Evolutionary conservation across 805 yeast genomes (phyloP), one percentile per base, ranked within the genome.

Genomic region (Blastobotrys peoriensis): DNA sequence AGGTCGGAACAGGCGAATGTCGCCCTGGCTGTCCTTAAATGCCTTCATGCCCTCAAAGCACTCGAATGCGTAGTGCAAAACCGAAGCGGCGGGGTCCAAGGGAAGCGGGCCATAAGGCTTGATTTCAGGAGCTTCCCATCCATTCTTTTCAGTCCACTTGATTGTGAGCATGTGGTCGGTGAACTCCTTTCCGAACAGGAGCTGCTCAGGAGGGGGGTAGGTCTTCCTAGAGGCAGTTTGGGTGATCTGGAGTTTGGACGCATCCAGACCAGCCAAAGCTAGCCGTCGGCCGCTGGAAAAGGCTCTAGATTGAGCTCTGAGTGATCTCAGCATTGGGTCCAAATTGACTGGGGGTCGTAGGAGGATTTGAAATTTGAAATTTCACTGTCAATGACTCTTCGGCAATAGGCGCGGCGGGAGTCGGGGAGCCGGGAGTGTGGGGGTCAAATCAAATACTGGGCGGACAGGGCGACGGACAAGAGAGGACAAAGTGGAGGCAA

Each of bases 11-110:
- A 91, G 73, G 59, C 96, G 76, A 61, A 88, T 66, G 50, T 81
- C 65, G 50, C 83, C 84, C 36, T 58, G 38, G 18, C 46, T 55
- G 45, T 78, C 79, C 53, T 72, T 68, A 75, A 89, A 91, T 10
- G 97, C 97, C 72, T 91, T 91, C 70, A 91, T 73, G 54, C 98
- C 98, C 71, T 91, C 98, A 55, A 91, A 93, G 48, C 91, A 76
- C 66, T 87, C 96, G 61, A 93, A 91, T 3, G 95, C 91, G 60
- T 91, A 91, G 71, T 91, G 98, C 69, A 91, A 80, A 27, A 89
- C 98, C 63, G 85, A 78, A 16, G 93, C 69, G 17, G 96, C 81
- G 21, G 98, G 98, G 60, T 89, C 96, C 47, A 91, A 65, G 15
- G 71, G 58, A 43, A 91, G 68, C 41, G 78, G 78, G 42, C 82